Evolutionary conservation across 805 yeast genomes (phyloP).

Genomic region (Ogataea methylovora): DNA sequence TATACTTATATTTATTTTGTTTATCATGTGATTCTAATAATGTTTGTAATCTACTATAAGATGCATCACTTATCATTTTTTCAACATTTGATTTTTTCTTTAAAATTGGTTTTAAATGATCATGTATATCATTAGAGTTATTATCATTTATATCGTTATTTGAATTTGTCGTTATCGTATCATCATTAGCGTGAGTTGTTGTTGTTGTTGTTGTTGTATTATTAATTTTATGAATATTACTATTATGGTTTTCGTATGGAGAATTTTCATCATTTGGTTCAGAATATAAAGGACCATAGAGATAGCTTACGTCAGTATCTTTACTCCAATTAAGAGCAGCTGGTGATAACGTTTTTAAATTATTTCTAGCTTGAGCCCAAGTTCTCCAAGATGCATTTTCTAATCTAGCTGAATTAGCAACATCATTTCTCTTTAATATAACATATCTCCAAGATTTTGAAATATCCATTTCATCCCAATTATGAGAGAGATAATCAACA

Average conservation of each 20-base stretch:
- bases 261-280: constrained; percentile 12
- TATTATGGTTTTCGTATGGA: background rate
- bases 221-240: background rate
- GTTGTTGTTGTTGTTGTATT: constrained; percentile 1
- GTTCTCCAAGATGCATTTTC: constrained; percentile 94
- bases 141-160: constrained; percentile 4
- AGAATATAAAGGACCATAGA: constrained; percentile 71
- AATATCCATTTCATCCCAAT: constrained; percentile 93
- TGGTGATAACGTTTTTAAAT: constrained; percentile 76
- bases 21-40: constrained; percentile 18
- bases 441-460: constrained; percentile 95
- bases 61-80: constrained; percentile 60
- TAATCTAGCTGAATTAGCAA: constrained; percentile 70
- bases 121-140: constrained; percentile 8
- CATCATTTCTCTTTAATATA: constrained; percentile 71
- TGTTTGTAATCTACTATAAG: constrained; percentile 23
- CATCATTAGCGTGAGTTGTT: constrained; percentile 1
- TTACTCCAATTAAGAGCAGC: constrained; percentile 93
- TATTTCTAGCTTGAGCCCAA: constrained; percentile 84
- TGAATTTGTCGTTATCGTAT: background rate
- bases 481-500: constrained; percentile 90
- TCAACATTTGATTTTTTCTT: constrained; percentile 84
- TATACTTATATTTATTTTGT: constrained; percentile 18
- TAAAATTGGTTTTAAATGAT: constrained; percentile 69
- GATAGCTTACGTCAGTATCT: constrained; percentile 96